These are phyloP conservation scores for Aspergillus mulundensis DNA, from an alignment of 495 filamentous ascomycete genomes.

Conservation along the genomic window DNA sequence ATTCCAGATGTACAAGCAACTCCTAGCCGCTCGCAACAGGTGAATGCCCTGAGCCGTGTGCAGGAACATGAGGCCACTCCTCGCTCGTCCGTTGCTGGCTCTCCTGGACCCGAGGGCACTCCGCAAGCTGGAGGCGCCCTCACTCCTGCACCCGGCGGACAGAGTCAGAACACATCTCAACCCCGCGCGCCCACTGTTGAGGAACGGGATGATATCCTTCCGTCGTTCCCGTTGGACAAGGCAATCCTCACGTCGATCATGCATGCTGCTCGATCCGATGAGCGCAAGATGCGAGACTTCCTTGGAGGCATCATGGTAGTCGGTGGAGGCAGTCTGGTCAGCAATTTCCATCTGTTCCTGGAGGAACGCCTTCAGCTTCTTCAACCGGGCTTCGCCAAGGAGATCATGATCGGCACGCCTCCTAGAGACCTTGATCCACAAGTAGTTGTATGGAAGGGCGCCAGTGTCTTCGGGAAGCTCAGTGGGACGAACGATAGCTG, in stretches of 20 bases:
- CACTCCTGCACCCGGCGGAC: conserved; percentile 28
- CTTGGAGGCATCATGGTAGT: conserved; percentile 93
- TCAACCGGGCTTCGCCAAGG: conserved; percentile 67
- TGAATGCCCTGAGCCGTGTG: conserved; percentile 44
- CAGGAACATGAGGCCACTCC: conserved; percentile 65
- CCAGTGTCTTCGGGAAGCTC: conserved; percentile 94
- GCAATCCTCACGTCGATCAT: conserved; percentile 85
- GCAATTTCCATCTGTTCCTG: conserved; percentile 68
- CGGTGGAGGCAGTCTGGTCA: conserved; percentile 80
- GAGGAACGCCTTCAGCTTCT: conserved; percentile 72
- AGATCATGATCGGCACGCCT: conserved; percentile 82
- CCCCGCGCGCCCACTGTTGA: conserved; percentile 44
- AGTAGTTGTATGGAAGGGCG: conserved; percentile 96
- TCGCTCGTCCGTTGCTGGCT: conserved; percentile 77
- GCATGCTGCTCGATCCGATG: conserved; percentile 81
- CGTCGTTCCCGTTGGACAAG: conserved; percentile 75
- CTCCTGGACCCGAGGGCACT: conserved; percentile 78
- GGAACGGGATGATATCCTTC: conserved; percentile 77
- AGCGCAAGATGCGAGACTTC: conserved; percentile 88
- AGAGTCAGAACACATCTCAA: conserved; percentile 19
- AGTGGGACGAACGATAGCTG: conserved; percentile 83
- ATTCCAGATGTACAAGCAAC: conserved; percentile 37
- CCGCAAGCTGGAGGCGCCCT: conserved; percentile 53
- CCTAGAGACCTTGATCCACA: conserved; percentile 92
- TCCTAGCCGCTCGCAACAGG: conserved; percentile 34